phyloP scores from a whole-genome alignment of 2,329 filamentous ascomycete species.

The Stemphylium beticola region DNA sequence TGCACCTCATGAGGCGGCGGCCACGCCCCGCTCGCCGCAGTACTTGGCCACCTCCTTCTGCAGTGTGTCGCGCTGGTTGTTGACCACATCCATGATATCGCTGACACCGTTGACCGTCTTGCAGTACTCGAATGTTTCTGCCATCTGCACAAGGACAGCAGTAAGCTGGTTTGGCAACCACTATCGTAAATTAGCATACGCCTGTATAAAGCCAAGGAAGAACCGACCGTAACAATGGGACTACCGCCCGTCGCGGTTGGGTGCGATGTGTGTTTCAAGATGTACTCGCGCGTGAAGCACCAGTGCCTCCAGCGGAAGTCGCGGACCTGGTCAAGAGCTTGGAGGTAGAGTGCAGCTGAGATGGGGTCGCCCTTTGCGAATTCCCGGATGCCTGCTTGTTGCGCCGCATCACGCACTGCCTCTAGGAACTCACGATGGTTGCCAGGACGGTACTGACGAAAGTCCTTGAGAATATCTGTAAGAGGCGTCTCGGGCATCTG shows the following conservation, averaged over 20 bases:
- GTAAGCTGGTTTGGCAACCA: slow-evolving; percentile 84
- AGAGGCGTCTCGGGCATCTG: slow-evolving; percentile 88
- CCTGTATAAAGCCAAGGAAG: neutral
- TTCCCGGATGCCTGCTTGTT: slow-evolving; percentile 61
- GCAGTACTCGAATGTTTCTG: slow-evolving; percentile 59
- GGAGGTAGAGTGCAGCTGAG: slow-evolving; percentile 55
- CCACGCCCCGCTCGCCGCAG: slow-evolving; percentile 65
- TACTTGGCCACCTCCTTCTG: slow-evolving; percentile 78
- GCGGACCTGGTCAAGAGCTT: slow-evolving; percentile 72
- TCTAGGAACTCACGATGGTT: slow-evolving; percentile 87
- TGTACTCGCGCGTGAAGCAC: slow-evolving; percentile 86
- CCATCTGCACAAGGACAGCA: slow-evolving; percentile 76
- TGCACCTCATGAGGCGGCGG: slow-evolving; percentile 27
- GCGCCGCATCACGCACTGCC: slow-evolving; percentile 65
- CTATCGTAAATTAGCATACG: slow-evolving; percentile 30
- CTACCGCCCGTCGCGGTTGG: slow-evolving; percentile 81
- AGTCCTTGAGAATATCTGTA: slow-evolving; percentile 86
- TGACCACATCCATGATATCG: slow-evolving; percentile 71
- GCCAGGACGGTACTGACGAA: slow-evolving; percentile 84
- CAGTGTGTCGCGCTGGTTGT: slow-evolving; percentile 68
- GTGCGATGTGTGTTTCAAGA: slow-evolving; percentile 76
- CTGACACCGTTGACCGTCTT: slow-evolving; percentile 56
- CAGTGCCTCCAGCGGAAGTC: slow-evolving; percentile 86
- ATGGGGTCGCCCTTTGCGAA: slow-evolving; percentile 70
- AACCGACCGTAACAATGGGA: slow-evolving; percentile 72